Base-by-base conservation (phyloP, 192 early-diverging fungal species). In the Umbelopsis ramanniana region DNA sequence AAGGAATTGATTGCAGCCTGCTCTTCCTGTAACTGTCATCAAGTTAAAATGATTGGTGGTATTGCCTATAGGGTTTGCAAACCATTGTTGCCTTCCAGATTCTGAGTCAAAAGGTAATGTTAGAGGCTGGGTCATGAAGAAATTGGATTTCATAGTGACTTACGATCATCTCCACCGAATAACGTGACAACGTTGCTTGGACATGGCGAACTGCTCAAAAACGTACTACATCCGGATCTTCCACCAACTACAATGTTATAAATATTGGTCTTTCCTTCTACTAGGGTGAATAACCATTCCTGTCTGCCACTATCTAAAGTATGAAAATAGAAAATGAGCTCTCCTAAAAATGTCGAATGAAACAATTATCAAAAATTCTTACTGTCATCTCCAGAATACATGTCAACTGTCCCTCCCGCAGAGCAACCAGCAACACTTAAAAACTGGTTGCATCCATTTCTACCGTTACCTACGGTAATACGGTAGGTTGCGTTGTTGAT, bases 371-470 rank as follows among this genome's bases (percentile, higher is more conserved):
- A 35, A 14, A 63, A 63, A 12, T 12, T 38, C 2, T 63, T 37
- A 63, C 57, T 29, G n/a, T 63, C 57, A 37, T 63, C 57, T 4
- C 33, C 33, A 6, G 57, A 63, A 9, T 19, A 63, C 57, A 63
- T 63, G 15, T 63, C 29, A 0, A 63, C 26, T 8, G 11, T 6
- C 8, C 35, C 35, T 63, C 57, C 57, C 5, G 5, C 0, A 0
- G 1, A 3, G 57, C 57, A 63, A 26, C 2, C 8, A 11, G 6
- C 12, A 7, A 35, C 26, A 29, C 35, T 63, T 19, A 63, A 35
- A 17, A n/a, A 63, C 15, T 63, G 57, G 33, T 63, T 63, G 33
- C 57, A 63, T 17, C 57, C 57, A 7, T 29, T 35, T 63, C 57
- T 38, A 11, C 57, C 57, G 15, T 2, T 2, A 63, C 29, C 26